Conservation (phyloP, 2,329 filamentous ascomycete genomes). For the Emmonsiellopsis sp. region DNA sequence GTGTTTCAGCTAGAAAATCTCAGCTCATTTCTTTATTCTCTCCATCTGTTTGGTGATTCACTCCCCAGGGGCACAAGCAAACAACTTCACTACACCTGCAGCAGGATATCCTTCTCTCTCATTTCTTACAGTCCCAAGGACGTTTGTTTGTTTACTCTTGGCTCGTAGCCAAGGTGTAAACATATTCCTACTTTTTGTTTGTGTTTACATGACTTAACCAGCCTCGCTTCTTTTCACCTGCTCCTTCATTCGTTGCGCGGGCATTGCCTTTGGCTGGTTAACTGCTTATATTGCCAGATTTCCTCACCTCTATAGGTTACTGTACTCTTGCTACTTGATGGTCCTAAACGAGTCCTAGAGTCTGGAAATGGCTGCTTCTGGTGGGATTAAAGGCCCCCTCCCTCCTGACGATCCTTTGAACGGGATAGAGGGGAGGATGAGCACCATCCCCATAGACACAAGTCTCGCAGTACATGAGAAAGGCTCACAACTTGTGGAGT, state of each 20-base stretch:
- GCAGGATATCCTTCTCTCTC: not conserved
- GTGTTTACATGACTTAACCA: no score
- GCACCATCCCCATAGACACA: not conserved
- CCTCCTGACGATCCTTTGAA: not conserved
- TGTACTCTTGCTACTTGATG: no score
- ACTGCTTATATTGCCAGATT: no score
- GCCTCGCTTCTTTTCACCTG: no score
- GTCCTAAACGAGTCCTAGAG: no score
- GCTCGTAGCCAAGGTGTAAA: not conserved
- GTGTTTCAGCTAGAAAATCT: not conserved
- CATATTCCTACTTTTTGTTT: no score
- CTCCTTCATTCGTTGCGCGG: no score
- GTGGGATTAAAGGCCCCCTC: not conserved
- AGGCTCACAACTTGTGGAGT: constrained; percentile 2
- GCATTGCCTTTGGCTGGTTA: no score
- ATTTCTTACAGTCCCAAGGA: not conserved
- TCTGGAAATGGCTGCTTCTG: not conserved
- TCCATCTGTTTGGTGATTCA: not conserved
- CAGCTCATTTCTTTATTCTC: not conserved
- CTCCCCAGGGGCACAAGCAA: not conserved
- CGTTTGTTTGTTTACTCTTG: not conserved
- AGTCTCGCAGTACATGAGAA: not conserved
- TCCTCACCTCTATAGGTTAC: no score
- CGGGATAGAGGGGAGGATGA: not conserved
- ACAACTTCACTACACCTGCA: not conserved